Conservation (phyloP, 2,329 filamentous ascomycete species). For the Alternaria incomplexa region DNA sequence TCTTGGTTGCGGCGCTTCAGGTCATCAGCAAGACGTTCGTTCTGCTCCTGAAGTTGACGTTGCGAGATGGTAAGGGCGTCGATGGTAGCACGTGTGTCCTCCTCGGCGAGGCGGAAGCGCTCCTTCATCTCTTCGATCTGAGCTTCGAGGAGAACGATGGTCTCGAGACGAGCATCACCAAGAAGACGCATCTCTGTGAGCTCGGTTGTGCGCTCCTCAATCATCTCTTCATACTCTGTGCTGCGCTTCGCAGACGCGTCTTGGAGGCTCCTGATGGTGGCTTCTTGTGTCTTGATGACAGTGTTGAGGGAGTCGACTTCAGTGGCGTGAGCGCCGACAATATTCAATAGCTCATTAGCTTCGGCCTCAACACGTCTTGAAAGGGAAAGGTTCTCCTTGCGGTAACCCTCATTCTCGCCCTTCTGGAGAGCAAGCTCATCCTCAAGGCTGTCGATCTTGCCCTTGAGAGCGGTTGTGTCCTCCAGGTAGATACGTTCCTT, state of each 20-base stretch:
- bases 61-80: slow-evolving; percentile 36
- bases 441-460: slow-evolving; percentile 30
- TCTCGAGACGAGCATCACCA: slow-evolving; percentile 40
- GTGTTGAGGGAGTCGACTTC: slow-evolving; percentile 46
- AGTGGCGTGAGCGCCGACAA: slow-evolving; percentile 30
- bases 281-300: slow-evolving; percentile 46
- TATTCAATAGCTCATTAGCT: slow-evolving; percentile 39
- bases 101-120: slow-evolving; percentile 32
- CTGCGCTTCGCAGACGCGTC: slow-evolving; percentile 27
- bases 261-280: slow-evolving; percentile 47
- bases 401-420: slow-evolving; percentile 33
- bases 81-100: slow-evolving; percentile 41
- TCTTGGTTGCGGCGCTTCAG: slow-evolving; percentile 38
- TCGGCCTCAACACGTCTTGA: slow-evolving; percentile 37
- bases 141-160: slow-evolving; percentile 39
- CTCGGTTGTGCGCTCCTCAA: slow-evolving; percentile 36
- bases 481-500: slow-evolving; percentile 34
- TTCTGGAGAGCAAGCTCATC: slow-evolving; percentile 24
- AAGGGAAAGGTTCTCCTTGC: slow-evolving; percentile 35
- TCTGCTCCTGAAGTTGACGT: slow-evolving; percentile 36
- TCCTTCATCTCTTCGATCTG: slow-evolving; percentile 44
- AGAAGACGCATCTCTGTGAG: slow-evolving; percentile 45
- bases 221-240: slow-evolving; percentile 29
- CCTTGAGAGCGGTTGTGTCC: slow-evolving; percentile 32
- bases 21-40: slow-evolving; percentile 35